These are phyloP conservation scores for Porogramme epimiltina DNA, from an alignment of 1,284 basidiomycete species.

Conservation along the genomic window DNA sequence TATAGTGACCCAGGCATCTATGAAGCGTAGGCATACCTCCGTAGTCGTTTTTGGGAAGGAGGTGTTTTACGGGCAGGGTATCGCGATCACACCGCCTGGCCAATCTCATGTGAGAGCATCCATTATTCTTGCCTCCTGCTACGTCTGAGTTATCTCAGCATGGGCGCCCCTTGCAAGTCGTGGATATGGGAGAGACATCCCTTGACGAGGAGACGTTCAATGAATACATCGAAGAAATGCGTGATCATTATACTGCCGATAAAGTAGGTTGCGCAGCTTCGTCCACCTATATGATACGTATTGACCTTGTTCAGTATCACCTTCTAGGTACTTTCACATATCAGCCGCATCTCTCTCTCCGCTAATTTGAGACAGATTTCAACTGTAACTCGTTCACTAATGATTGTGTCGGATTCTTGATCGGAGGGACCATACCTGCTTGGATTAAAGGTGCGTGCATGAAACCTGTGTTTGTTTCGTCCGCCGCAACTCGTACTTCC, in stretches of 20 bases:
- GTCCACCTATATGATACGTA: too few relatives aligned
- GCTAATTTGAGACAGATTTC: slow-evolving; percentile 53
- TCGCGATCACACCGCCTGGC: slow-evolving; percentile 67
- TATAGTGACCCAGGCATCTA: not conserved
- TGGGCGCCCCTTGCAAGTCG: slow-evolving; percentile 72
- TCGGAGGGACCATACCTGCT: slow-evolving; percentile 74
- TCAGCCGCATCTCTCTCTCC: not conserved
- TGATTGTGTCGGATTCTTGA: slow-evolving; percentile 84
- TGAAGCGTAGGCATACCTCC: slow-evolving; percentile 75
- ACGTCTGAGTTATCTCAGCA: slow-evolving; percentile 42
- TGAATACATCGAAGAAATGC: slow-evolving; percentile 79
- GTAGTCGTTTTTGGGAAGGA: slow-evolving; percentile 87
- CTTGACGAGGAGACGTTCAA: slow-evolving; percentile 84
- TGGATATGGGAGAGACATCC: slow-evolving; percentile 82
- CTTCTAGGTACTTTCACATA: slow-evolving; percentile 63
- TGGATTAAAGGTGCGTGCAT: slow-evolving; percentile 68
- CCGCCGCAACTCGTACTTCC: not conserved
- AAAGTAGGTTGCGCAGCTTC: slow-evolving; percentile 68
- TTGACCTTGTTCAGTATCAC: slow-evolving; percentile 68
- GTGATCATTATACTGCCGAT: slow-evolving; percentile 81
- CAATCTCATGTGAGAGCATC: slow-evolving; percentile 68
- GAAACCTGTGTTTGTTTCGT: too few relatives aligned
- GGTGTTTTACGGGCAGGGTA: slow-evolving; percentile 89
- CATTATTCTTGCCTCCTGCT: not conserved
- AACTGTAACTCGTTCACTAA: slow-evolving; percentile 93